Base-by-base conservation (phyloP, 2,329 filamentous ascomycete species). In the Fusarium sp. region DNA sequence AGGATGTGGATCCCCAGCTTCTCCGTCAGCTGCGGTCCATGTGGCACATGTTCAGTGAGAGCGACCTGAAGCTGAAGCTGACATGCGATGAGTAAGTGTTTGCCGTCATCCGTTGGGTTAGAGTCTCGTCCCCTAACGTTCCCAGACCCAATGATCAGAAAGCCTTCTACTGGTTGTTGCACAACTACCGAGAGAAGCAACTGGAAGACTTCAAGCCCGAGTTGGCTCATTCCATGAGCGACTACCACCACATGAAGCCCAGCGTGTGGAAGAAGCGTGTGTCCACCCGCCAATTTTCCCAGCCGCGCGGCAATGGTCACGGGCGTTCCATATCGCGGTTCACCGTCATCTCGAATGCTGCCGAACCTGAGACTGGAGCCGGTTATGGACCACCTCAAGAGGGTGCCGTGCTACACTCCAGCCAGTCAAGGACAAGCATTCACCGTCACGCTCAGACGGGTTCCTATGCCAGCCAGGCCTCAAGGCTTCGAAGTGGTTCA, bases 381-480 rank as follows among this genome's bases (percentile, higher is more conserved):
- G 97, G 93, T 81, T 97, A 97, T 77, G 95, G 98, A 80, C 95
- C 95, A 0, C 97, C 93, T 81, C 90, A 94, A 78, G 90, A 93
- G 6, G 95, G 93, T 4, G 87, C 88, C 8, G 81, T 85, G 58
- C 81, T 82, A 40, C 82, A 85, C 38, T 78, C 80, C 9, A 89
- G 91, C 69, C 91, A 91, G 76, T 88, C 92, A 33, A 93, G 90
- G 76, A 89, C 95, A 61, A 90, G 90, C 0, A 87, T 97, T 57
- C 92, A 95, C 77, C 89, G 91, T 27, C 85, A 86, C 65, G 80
- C 79, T 69, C 70, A 86, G 67, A 76, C 64, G 66, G 73, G 73
- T 22, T 79, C 75, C 14, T 72, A 78, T 37, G 68, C 69, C 12
- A 65, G 75, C 4, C 82, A 82, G 32, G 61, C 80, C n/a, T 73